Base-by-base conservation (phyloP, 257 asterid species). In the Solanum lignicaule region DNA sequence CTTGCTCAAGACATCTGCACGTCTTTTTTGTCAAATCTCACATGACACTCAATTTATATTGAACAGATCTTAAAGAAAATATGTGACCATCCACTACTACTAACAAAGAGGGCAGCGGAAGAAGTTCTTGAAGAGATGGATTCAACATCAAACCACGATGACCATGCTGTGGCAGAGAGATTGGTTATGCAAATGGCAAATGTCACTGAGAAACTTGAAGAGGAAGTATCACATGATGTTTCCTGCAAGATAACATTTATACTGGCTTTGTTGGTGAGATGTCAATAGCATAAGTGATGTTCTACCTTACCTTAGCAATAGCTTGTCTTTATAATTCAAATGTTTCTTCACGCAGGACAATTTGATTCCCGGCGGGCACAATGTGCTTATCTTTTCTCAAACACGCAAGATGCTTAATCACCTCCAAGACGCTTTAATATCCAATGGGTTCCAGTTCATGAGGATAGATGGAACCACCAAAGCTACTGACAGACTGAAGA, bases 111-210 rank as follows among this genome's bases (percentile, higher is more conserved):
- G 93, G 99, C 99, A 86, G 99, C 98, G 73, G 98, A 94, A 92
- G 99, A 95, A 90, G 96, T 97, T 85, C 90, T 97, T n/a, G 99
- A 97, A 92, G 98, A 98, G 89, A 94, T 97, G 98, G 98, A 97
- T 88, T 90, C 98, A 39, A 87, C 89, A 46, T 93, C 88, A 60
- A 87, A 89, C 90, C 94, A 91, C 76, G 98, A 94, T 86, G 98
- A 97, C 90, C 95, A 87, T 46, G 91, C 89, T 86, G 94, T 95
- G 39, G 99, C 98, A 86, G 98, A 94, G 92, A 94, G 91, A 85
- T 90, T 97, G 93, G 99, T 97, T 74, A 94, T 91, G 98, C 98
- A 95, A 89, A 90, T 97, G 79, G 98, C 98, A 68, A 97, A 94
- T 94, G 97, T 92, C 72, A 94, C 97, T 52, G 98, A 94, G 83